Conservation (phyloP, 73 alveolate genomes). For the Uronychia binucleata region DNA sequence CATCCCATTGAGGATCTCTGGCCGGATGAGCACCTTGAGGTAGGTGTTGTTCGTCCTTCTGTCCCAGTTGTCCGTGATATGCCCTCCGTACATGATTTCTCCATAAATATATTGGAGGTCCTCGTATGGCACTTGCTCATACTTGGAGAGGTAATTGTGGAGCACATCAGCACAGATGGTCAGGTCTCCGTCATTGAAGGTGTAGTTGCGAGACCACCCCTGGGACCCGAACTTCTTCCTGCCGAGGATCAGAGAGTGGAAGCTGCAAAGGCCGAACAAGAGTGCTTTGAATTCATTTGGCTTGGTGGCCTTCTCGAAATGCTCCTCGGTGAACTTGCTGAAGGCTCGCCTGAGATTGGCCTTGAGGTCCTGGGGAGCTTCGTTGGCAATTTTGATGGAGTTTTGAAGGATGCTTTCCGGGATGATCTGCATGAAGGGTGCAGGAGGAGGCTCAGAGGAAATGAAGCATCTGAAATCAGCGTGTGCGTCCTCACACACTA, state of each 20-base stretch:
- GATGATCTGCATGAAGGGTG: slow-evolving; percentile 93
- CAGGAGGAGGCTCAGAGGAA: slow-evolving; percentile 99
- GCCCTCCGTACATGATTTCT: slow-evolving; percentile 99
- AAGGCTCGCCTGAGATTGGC: slow-evolving; percentile 99
- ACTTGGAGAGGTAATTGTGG: slow-evolving; percentile 96
- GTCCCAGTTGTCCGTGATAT: slow-evolving; percentile 99
- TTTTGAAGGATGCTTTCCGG: slow-evolving; percentile 99
- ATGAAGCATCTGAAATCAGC: slow-evolving; percentile 98
- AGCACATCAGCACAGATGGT: slow-evolving; percentile 99
- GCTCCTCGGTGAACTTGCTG: slow-evolving; percentile 94
- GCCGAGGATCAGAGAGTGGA: slow-evolving; percentile 99
- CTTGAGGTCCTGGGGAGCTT: slow-evolving; percentile 98
- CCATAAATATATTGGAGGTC: slow-evolving; percentile 94
- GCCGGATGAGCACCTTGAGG: slow-evolving; percentile 92
- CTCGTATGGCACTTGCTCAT: slow-evolving; percentile 94
- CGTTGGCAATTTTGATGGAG: slow-evolving; percentile 98
- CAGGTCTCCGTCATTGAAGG: slow-evolving; percentile 99
- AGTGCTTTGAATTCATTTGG: slow-evolving; percentile 96
- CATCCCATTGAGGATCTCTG: slow-evolving; percentile 95
- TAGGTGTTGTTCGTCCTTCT: slow-evolving; percentile 99
- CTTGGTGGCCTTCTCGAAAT: slow-evolving; percentile 85
- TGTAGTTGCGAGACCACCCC: slow-evolving; percentile 99
- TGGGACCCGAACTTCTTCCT: slow-evolving; percentile 98
- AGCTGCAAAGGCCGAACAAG: slow-evolving; percentile 98
- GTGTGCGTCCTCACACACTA: slow-evolving; percentile 90